A percentile compares a stretch with the other conserved stretches of the same genome.
Conservation (phyloP, 164 flowering plant species). For the Liquidambar formosana region DNA sequence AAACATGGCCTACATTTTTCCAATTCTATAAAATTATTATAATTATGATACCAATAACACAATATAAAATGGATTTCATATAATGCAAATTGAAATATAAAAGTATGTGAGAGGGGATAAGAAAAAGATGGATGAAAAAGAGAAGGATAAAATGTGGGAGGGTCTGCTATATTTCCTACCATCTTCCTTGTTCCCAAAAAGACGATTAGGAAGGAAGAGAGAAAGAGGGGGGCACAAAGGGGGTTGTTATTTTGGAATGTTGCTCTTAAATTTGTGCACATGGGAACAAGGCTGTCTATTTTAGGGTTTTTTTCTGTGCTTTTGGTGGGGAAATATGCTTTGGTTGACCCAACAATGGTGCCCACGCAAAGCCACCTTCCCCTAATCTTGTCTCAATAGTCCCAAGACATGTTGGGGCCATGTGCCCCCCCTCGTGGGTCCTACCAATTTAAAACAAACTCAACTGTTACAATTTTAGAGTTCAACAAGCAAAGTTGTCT, state of each 20-base stretch:
- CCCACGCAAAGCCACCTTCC: slow-evolving; percentile 7
- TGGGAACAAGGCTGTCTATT: slow-evolving; percentile 79
- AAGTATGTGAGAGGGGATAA: no score
- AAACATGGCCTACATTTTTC: no score
- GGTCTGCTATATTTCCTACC: background rate
- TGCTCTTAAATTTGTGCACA: slow-evolving; percentile 75
- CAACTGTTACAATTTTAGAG: background rate
- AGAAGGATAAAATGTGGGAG: background rate
- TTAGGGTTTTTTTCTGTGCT: slow-evolving; percentile 45
- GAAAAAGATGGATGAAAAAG: background rate
- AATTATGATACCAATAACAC: background rate
- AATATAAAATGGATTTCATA: background rate
- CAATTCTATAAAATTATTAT: background rate
- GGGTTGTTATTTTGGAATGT: slow-evolving; percentile 67
- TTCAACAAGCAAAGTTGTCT: no score
- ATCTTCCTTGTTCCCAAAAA: slow-evolving; percentile 19
- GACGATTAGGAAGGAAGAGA: slow-evolving; percentile 19
- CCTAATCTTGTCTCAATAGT: slow-evolving; percentile 15
- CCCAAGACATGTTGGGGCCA: slow-evolving; percentile 16
- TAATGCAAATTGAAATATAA: no score
- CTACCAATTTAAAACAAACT: slow-evolving; percentile 6
- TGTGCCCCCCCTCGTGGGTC: slow-evolving; percentile 7
- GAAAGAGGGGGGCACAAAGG: slow-evolving; percentile 28
- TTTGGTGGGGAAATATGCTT: slow-evolving; percentile 11
- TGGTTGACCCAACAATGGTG: slow-evolving; percentile 14